Conservation (phyloP, 371 early-diverging fungal genomes). For the Actinomortierella wolfii region DNA sequence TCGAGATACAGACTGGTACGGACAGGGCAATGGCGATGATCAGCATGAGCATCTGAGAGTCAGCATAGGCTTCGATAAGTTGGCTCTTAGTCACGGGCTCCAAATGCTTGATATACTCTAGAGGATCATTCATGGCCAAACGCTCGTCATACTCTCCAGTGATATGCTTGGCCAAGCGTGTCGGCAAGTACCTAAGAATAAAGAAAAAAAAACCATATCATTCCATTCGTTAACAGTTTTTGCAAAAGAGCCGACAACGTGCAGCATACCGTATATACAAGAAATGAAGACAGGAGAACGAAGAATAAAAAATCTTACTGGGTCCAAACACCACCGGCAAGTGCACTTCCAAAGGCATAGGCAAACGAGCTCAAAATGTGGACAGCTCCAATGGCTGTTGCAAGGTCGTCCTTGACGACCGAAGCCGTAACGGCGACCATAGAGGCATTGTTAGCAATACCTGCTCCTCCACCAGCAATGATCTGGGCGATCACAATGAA, state of each 20-base stretch:
- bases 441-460: constrained; percentile 33
- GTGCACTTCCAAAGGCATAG: constrained; percentile 42
- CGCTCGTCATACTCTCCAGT: constrained; percentile 32
- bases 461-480: constrained; percentile 44
- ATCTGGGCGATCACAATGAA: constrained; percentile 47
- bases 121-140: constrained; percentile 16
- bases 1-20: constrained; percentile 14
- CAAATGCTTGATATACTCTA: constrained; percentile 10
- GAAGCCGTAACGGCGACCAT: constrained; percentile 12
- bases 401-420: constrained; percentile 31
- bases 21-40: constrained; percentile 36
- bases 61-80: constrained; percentile 35
- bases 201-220: no score
- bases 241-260: background rate
- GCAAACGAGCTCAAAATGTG: constrained; percentile 42
- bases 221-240: background rate
- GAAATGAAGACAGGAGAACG: no score
- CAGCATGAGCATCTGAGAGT: constrained; percentile 36
- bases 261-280: no score
- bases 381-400: constrained; percentile 41
- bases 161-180: constrained; percentile 35
- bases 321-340: constrained; percentile 49
- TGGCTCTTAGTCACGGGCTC: constrained; percentile 16
- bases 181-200: constrained; percentile 24
- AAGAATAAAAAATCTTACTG: constrained; percentile 4